A percentile compares a stretch with the other conserved stretches of the same genome.
phyloP scores from a whole-genome alignment of 352 stramenopile genomes.

The Globisporangium emineosum region DNA sequence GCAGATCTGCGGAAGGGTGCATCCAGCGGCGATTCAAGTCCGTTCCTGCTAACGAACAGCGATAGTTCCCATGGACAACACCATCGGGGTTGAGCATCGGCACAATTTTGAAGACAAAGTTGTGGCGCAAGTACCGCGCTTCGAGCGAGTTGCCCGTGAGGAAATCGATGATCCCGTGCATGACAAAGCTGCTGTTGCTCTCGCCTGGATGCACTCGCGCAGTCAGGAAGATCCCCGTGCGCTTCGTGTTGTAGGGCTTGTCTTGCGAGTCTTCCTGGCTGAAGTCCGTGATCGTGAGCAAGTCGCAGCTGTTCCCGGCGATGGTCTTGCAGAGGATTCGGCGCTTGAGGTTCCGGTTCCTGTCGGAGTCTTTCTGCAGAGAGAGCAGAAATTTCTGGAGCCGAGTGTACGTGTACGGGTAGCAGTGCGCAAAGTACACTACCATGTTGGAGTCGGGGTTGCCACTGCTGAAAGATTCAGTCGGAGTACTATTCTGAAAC shows the following conservation, averaged over 20 bases:
- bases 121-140: conserved; percentile 67
- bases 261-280: conserved; percentile 42
- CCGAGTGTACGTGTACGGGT: conserved; percentile 83
- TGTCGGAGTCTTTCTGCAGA: conserved; percentile 55
- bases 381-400: conserved; percentile 52
- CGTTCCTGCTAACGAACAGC: conserved; percentile 77
- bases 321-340: conserved; percentile 80
- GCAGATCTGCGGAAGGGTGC: conserved; percentile 42
- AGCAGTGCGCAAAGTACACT: conserved; percentile 80
- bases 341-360: conserved; percentile 44
- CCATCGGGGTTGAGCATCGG: conserved; percentile 94
- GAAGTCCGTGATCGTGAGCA: conserved; percentile 89
- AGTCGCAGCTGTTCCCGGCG: conserved; percentile 80
- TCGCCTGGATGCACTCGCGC: conserved; percentile 88
- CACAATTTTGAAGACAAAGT: conserved; percentile 90
- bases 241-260: conserved; percentile 17
- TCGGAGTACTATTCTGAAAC: background rate
- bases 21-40: conserved; percentile 88
- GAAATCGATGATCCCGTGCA: conserved; percentile 88
- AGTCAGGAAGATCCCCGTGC: conserved; percentile 73
- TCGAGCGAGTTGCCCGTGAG: conserved; percentile 69
- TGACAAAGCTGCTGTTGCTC: conserved; percentile 87
- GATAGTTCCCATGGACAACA: conserved; percentile 91
- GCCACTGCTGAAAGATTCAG: background rate
- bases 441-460: conserved; percentile 6